Percentiles rank a stretch among this genome's conserved stretches.
Conservation (phyloP, 495 filamentous ascomycete species). For the Xylaria nigripes region DNA sequence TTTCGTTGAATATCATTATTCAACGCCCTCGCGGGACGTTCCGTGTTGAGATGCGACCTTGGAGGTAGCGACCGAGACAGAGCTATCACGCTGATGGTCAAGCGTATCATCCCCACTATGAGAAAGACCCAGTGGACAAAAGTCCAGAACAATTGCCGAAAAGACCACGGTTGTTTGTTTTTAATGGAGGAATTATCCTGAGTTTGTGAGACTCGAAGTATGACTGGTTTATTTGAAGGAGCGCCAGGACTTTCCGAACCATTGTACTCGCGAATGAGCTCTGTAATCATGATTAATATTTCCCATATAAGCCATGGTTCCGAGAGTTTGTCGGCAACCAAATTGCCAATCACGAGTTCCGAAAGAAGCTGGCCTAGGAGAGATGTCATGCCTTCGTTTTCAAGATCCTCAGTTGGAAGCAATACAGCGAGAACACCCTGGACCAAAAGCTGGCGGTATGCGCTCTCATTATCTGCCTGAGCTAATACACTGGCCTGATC, state of each 20-base stretch:
- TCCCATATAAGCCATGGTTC: slow-evolving; percentile 85
- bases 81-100: slow-evolving; percentile 43
- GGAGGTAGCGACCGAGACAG: slow-evolving; percentile 46
- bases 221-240: slow-evolving; percentile 20
- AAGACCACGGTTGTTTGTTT: slow-evolving; percentile 32
- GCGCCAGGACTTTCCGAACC: slow-evolving; percentile 13
- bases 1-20: slow-evolving; percentile 7
- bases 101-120: slow-evolving; percentile 54
- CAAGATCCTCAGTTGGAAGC: slow-evolving; percentile 84
- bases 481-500: slow-evolving; percentile 43
- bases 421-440: slow-evolving; percentile 70
- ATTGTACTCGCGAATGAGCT: slow-evolving; percentile 16
- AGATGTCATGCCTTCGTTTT: slow-evolving; percentile 72
- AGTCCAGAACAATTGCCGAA: slow-evolving; percentile 54
- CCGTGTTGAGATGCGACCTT: slow-evolving; percentile 10
- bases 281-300: slow-evolving; percentile 52
- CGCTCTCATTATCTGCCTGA: slow-evolving; percentile 67
- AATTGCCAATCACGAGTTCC: slow-evolving; percentile 73
- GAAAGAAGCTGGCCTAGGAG: slow-evolving; percentile 79
- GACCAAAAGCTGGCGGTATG: slow-evolving; percentile 74
- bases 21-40: slow-evolving; percentile 6
- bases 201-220: not conserved
- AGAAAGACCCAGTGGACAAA: slow-evolving; percentile 62
- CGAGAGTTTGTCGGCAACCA: slow-evolving; percentile 65
- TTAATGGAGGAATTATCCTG: not conserved